phyloP scores from a whole-genome alignment of 345 rosid genomes.

The Dipteronia sinensis region DNA sequence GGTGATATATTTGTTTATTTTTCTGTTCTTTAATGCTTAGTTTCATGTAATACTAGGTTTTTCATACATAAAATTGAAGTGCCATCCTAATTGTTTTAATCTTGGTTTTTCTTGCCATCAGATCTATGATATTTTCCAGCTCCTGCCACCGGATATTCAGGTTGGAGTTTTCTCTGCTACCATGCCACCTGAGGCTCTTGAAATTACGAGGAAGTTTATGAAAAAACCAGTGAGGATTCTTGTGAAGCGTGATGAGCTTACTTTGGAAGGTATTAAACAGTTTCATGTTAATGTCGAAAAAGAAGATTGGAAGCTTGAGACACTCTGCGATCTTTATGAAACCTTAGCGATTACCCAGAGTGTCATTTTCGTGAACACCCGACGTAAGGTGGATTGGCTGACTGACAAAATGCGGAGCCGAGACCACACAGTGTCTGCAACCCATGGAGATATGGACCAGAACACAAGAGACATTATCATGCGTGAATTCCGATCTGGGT shows the following conservation, averaged over 20 bases:
- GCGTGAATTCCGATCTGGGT: constrained; percentile 79
- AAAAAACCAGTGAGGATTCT: constrained; percentile 75
- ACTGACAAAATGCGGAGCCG: constrained; percentile 71
- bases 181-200: constrained; percentile 84
- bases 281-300: constrained; percentile 70
- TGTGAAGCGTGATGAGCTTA: constrained; percentile 82
- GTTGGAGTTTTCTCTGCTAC: constrained; percentile 83
- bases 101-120: constrained; percentile 24
- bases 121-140: constrained; percentile 83
- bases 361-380: constrained; percentile 72
- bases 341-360: constrained; percentile 73
- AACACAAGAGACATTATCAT: constrained; percentile 76
- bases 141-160: constrained; percentile 68
- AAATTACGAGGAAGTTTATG: constrained; percentile 81
- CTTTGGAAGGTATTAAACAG: constrained; percentile 80
- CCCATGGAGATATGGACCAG: constrained; percentile 82
- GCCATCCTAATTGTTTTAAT: background rate
- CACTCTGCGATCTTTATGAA: constrained; percentile 78
- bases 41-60: background rate
- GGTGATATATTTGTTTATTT: background rate
- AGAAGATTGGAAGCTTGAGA: constrained; percentile 82
- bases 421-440: constrained; percentile 77
- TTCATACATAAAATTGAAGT: background rate
- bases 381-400: constrained; percentile 81
- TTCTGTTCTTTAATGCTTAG: background rate